phyloP scores from a whole-genome alignment of 2,329 filamentous ascomycete species.

The Calonectria henricotiae region DNA sequence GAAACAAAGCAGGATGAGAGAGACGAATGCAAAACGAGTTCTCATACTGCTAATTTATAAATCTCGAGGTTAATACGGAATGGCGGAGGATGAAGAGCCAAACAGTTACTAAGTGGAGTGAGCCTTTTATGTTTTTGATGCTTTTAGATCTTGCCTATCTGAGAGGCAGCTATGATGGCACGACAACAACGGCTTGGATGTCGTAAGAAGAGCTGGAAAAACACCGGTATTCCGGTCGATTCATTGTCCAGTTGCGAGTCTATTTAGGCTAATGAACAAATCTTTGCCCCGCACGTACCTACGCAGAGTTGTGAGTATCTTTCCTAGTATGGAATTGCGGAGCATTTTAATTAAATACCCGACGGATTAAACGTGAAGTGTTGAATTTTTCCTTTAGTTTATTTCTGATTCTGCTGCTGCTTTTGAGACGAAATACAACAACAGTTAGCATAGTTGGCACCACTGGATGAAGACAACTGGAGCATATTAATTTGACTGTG shows the following conservation, averaged over 20 bases:
- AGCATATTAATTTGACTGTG: no score
- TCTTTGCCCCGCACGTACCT: not conserved
- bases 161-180: no score
- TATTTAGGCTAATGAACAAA: slow-evolving; percentile 1
- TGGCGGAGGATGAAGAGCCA: not conserved
- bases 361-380: not conserved
- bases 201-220: no score
- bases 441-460: no score
- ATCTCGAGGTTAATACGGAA: no score
- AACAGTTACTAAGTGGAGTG: no score
- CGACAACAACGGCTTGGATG: not conserved
- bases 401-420: no score
- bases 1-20: not conserved
- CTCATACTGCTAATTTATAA: not conserved
- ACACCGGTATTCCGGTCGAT: not conserved
- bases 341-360: not conserved
- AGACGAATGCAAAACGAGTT: not conserved
- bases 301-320: fast-evolving
- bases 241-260: not conserved
- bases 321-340: not conserved
- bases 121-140: no score
- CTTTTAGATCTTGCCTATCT: no score
- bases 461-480: no score
- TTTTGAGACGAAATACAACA: no score
- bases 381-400: no score